Evolutionary conservation across 192 early-diverging fungal species (phyloP).

Genomic region (Entomortierella beljakovae): DNA sequence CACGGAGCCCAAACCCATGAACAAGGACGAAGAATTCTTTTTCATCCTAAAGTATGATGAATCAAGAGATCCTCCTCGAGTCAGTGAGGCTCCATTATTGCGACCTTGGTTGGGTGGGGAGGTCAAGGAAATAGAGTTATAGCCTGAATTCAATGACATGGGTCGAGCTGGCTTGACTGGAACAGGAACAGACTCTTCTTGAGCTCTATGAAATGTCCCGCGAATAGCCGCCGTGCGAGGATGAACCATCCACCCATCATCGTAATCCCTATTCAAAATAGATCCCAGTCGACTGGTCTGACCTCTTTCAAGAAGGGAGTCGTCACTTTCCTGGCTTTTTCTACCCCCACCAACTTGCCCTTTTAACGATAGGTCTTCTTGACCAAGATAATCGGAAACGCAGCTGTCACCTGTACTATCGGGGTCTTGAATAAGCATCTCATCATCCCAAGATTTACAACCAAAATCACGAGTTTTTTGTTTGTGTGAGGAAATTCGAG

Average conservation of each 20-base stretch:
- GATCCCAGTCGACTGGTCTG: background rate
- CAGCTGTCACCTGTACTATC: background rate
- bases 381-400: background rate
- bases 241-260: conserved; percentile 29
- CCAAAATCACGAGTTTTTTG: background rate
- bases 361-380: conserved; percentile 16
- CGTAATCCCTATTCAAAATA: background rate
- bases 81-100: background rate
- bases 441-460: conserved; percentile 26
- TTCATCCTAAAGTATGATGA: conserved; percentile 15
- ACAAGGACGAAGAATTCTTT: background rate
- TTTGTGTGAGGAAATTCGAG: background rate
- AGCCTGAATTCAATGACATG: background rate
- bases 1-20: background rate
- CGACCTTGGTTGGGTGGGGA: background rate
- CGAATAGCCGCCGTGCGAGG: conserved; percentile 36
- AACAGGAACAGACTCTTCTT: conserved; percentile 20
- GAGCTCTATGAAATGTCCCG: conserved; percentile 7
- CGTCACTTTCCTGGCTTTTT: conserved; percentile 4
- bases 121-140: conserved; percentile 18
- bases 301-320: background rate
- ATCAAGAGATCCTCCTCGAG: conserved; percentile 2
- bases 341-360: conserved; percentile 19
- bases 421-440: conserved; percentile 15
- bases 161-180: conserved; percentile 2